phyloP scores from a whole-genome alignment of 768 basidiomycete genomes.

The Xanthoconium purpureum region DNA sequence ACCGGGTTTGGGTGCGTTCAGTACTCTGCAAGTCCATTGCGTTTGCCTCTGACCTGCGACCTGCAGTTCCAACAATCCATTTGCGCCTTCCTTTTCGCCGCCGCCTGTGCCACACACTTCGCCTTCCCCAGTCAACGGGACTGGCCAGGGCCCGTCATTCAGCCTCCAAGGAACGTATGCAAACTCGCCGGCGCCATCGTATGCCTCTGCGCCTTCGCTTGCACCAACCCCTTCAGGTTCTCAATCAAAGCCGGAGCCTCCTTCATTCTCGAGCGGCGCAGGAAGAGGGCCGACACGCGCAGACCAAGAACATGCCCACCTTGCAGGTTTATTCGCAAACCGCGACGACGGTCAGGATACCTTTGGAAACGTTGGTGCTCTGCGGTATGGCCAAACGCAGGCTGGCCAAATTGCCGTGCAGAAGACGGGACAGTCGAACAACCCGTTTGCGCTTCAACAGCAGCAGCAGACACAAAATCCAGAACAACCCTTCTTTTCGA shows the following conservation, averaged over 20 bases:
- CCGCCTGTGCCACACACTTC: slow-evolving; percentile 34
- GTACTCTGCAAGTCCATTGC: neutral
- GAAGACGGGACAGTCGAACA: slow-evolving; percentile 50
- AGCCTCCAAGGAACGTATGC: slow-evolving; percentile 70
- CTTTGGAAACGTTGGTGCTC: slow-evolving; percentile 82
- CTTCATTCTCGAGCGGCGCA: slow-evolving; percentile 11
- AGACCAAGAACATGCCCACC: slow-evolving; percentile 69
- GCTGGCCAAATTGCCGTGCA: slow-evolving; percentile 49
- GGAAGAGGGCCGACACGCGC: slow-evolving; percentile 37
- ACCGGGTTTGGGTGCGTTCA: slow-evolving; percentile 70
- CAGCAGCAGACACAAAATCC: slow-evolving; percentile 53
- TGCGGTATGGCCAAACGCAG: slow-evolving; percentile 67
- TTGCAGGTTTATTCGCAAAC: slow-evolving; percentile 83
- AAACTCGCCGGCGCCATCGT: slow-evolving; percentile 35
- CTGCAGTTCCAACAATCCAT: slow-evolving; percentile 90
- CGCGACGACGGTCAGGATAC: slow-evolving; percentile 93
- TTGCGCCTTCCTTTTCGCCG: slow-evolving; percentile 50
- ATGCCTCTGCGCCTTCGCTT: slow-evolving; percentile 40
- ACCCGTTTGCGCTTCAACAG: slow-evolving; percentile 57
- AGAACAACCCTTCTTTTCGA: slow-evolving; percentile 81
- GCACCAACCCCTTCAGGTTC: slow-evolving; percentile 37
- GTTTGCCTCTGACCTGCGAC: slow-evolving; percentile 25
- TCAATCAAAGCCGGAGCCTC: slow-evolving; percentile 37
- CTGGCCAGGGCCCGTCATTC: slow-evolving; percentile 48
- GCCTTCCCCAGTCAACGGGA: slow-evolving; percentile 32